phyloP scores from a whole-genome alignment of 2,329 filamentous ascomycete genomes.

The Exophiala lecanii-corni region DNA sequence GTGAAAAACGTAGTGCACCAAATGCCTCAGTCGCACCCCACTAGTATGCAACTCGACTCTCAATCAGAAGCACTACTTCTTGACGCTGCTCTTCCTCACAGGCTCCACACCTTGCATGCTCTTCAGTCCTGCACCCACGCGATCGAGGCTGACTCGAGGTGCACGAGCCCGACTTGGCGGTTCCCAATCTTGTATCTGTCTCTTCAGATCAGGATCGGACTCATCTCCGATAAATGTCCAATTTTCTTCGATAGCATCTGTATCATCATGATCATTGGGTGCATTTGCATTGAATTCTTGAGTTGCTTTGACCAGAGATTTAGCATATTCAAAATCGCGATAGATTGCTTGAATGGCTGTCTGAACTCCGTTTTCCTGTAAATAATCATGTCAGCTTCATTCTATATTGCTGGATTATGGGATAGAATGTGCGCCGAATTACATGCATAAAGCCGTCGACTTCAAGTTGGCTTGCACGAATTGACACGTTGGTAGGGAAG shows the following conservation, averaged over 20 bases:
- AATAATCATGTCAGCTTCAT: slow-evolving; percentile 25
- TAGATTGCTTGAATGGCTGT: slow-evolving; percentile 90
- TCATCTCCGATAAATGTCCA: slow-evolving; percentile 84
- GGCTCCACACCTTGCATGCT: slow-evolving; percentile 20
- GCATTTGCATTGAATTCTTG: slow-evolving; percentile 25
- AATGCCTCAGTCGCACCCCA: too few relatives aligned
- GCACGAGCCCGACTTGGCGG: slow-evolving; percentile 12
- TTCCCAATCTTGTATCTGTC: slow-evolving; percentile 31
- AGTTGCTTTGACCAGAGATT: slow-evolving; percentile 67
- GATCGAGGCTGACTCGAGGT: slow-evolving; percentile 17
- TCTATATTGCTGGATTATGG: too few relatives aligned
- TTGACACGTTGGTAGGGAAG: too few relatives aligned
- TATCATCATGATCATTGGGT: slow-evolving; percentile 33
- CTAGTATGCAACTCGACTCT: too few relatives aligned
- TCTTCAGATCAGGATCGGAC: slow-evolving; percentile 42
- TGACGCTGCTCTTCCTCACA: slow-evolving; percentile 15
- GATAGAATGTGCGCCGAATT: too few relatives aligned
- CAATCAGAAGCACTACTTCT: slow-evolving; percentile 4
- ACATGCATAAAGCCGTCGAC: too few relatives aligned
- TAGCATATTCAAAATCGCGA: slow-evolving; percentile 89
- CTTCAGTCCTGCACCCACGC: slow-evolving; percentile 7
- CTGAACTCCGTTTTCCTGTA: slow-evolving; percentile 81
- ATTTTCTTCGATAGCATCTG: slow-evolving; percentile 69
- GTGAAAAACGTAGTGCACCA: too few relatives aligned
- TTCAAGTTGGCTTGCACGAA: too few relatives aligned